phyloP scores from a whole-genome alignment of 305 asterid genomes.

The Fraxinus latifolia region DNA sequence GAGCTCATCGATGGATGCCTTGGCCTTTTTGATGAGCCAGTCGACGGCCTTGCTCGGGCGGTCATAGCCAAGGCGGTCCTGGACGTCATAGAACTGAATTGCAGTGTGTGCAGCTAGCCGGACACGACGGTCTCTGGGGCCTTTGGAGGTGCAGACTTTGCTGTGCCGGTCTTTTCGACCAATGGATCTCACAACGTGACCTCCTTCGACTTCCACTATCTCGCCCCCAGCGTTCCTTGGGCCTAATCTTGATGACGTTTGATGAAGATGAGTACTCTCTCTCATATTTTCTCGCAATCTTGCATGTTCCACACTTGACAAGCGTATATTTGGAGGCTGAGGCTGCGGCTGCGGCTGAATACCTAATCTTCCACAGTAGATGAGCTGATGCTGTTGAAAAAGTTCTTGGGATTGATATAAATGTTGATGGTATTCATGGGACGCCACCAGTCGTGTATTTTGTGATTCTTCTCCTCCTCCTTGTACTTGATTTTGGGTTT shows the following conservation, averaged over 20 bases:
- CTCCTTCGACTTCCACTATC: constrained; percentile 86
- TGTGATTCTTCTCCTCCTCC: constrained; percentile 23
- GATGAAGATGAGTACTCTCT: constrained; percentile 33
- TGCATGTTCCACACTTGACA: constrained; percentile 52
- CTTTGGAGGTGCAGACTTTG: constrained; percentile 88
- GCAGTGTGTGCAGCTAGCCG: constrained; percentile 96
- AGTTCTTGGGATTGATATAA: constrained; percentile 2
- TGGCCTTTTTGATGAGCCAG: constrained; percentile 87
- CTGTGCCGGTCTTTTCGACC: constrained; percentile 94
- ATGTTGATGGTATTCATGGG: not conserved
- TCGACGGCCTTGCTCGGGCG: constrained; percentile 96
- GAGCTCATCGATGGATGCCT: constrained; percentile 78
- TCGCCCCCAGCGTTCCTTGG: constrained; percentile 49
- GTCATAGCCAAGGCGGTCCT: constrained; percentile 94
- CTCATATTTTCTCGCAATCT: constrained; percentile 42
- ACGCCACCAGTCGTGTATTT: not conserved
- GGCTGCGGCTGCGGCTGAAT: constrained; percentile 11
- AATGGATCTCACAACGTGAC: constrained; percentile 76
- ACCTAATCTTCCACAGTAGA: constrained; percentile 24
- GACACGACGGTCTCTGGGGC: constrained; percentile 88
- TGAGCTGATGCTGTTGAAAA: constrained; percentile 31
- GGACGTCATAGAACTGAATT: constrained; percentile 90
- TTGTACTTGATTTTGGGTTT: constrained; percentile 27
- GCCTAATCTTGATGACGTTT: constrained; percentile 31
- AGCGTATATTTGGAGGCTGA: constrained; percentile 42